A percentile compares a stretch with the other conserved stretches of the same genome.
phyloP scores from a whole-genome alignment of 768 basidiomycete species.

The Leucocoprinus sp. region DNA sequence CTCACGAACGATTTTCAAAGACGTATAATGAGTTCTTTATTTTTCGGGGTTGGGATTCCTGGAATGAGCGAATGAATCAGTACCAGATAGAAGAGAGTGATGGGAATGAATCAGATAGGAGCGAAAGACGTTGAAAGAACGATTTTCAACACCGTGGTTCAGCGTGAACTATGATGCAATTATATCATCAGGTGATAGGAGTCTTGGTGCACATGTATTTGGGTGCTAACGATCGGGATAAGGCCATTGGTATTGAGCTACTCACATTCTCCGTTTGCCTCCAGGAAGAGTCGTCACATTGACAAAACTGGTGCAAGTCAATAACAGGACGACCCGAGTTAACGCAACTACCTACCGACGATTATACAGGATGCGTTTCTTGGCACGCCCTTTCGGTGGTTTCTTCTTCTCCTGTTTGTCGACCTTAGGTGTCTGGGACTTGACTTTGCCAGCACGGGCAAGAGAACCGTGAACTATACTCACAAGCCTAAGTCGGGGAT shows the following conservation, averaged over 20 bases:
- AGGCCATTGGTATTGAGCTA: conserved; percentile 20
- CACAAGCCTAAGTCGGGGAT: neutral
- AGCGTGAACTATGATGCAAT: conserved; percentile 90
- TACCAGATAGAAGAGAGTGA: conserved; percentile 12
- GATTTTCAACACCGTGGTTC: conserved; percentile 81
- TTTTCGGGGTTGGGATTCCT: conserved; percentile 67
- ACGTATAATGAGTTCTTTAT: conserved; percentile 29
- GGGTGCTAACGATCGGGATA: neutral
- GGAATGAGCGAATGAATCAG: conserved; percentile 19
- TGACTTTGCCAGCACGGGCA: conserved; percentile 99
- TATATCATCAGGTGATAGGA: conserved; percentile 43
- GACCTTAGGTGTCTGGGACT: conserved; percentile 96
- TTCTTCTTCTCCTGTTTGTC: conserved; percentile 99
- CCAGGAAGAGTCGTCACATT: conserved; percentile 87
- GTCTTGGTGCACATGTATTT: neutral
- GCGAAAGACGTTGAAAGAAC: conserved; percentile 91
- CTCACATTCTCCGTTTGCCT: conserved; percentile 96
- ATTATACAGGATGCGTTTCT: conserved; percentile 94
- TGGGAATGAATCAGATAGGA: conserved; percentile 80
- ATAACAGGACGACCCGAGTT: neutral
- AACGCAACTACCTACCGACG: conserved; percentile 53
- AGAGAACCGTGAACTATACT: conserved; percentile 91
- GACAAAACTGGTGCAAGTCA: conserved; percentile 55
- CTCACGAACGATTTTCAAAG: too few relatives aligned
- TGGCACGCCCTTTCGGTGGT: conserved; percentile 92